Evolutionary conservation across 2,329 filamentous ascomycete genomes (phyloP), one percentile per base, ranked within the genome.

Genomic region (Ambrosiella cleistominuta): DNA sequence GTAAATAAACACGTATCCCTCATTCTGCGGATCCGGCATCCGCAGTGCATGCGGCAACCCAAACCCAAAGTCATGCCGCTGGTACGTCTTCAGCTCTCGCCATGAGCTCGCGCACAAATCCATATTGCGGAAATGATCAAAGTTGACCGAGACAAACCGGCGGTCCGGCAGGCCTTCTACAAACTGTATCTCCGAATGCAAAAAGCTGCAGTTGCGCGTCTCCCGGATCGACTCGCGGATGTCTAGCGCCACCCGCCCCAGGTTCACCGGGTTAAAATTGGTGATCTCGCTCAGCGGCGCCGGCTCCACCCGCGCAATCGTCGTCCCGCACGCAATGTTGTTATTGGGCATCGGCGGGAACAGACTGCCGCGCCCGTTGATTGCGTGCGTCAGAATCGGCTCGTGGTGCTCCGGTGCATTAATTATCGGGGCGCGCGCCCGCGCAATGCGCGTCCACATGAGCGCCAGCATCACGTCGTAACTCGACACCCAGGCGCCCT

Each of bases 21-120:
- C 50, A 47, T 36, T 47, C 49, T 58, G 49, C 13, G 50, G 38
- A 7, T 45, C 37, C 36, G 57, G 50, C 38, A 54, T 12, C 4
- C 57, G 50, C n/a, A 58, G 17, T 2, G 56, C 56, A 44, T 57
- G 49, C 7, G 56, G 56, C 17, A 58, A 39, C n/a, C 56, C 56
- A 53, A 58, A 58, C 13, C 56, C 56, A 39, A 54, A 58, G 19
- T 58, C 49, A 15, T 58, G 56, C 1, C 6, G 9, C 6, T 54
- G 15, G 19, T 58, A 58, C 1, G 19, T 36, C 7, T 42, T 38
- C 39, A 58, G 11, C 11, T 58, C 56, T 17, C 56, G 19, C 56
- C 56, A 58, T 11, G 47, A 53, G 13, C 49, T 54, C 3, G 27
- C 38, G 19, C 56, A 58, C 7, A 54, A 1, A 37, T 49, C 56